Base-by-base conservation (phyloP, 2,329 filamentous ascomycete genomes). In the Colletotrichum limetticola region DNA sequence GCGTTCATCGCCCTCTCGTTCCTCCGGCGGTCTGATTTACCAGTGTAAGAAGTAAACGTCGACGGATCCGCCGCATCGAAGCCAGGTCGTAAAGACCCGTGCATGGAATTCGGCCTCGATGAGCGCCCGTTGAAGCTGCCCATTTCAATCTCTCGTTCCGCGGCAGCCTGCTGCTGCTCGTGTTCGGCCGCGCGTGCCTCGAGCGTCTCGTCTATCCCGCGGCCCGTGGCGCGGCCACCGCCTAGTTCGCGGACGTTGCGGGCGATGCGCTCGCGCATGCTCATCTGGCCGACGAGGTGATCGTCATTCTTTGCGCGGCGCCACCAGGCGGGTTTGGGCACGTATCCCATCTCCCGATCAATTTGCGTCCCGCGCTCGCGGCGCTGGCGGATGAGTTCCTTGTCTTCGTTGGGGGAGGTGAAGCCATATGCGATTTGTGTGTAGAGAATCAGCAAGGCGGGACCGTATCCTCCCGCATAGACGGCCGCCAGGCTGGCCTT, bases 371-470 rank as follows among this genome's bases (percentile, higher is more conserved):
- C 91, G 9, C 91, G 88, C 42, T 85, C 80, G 4, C 88, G 86
- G 62, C 93, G 87, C 80, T 93, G 91, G 35, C 87, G 84, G 42
- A 93, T 88, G n/a, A 95, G 86, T 65, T 91, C 86, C 69, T 86
- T 86, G 78, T 95, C 93, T 80, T 95, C 93, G 76, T 95, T 95
- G 24, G 90, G 87, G 35, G 89, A 88, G n/a, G 87, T 74, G 76
- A 89, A 90, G 14, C 92, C 93, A 52, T 87, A 87, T 5, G 85
- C 67, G 71, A 86, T 80, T 74, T 91, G 87, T 49, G 90, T 80
- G 26, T 86, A 76, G 56, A 93, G 75, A 61, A 93, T 89, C 19
- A 91, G 79, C 1, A 92, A 81, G 1, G 86, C 81, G 0, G 91
- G 91, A 1, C 85, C 83, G 79, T 92, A 93, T 1, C 91, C 92